phyloP scores from a whole-genome alignment of 768 basidiomycete genomes.

The Rhodotorula sphaerocarpa region DNA sequence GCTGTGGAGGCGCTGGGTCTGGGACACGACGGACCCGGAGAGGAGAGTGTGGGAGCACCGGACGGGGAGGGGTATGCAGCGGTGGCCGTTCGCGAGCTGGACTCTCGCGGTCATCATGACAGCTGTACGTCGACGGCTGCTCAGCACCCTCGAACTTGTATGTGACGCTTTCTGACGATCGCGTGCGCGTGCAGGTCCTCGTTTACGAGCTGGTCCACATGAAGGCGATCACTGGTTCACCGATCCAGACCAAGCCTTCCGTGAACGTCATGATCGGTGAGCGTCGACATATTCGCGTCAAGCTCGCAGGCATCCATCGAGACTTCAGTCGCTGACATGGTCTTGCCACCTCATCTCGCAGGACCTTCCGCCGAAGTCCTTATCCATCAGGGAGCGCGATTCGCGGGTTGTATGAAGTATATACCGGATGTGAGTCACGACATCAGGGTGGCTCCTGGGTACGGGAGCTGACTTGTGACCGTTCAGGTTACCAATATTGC shows the following conservation, averaged over 20 bases:
- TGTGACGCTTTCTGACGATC: too few species aligned
- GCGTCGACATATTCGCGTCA: too few species aligned
- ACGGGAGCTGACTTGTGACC: background rate
- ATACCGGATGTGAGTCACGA: slow-evolving; percentile 54
- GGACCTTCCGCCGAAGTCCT: slow-evolving; percentile 73
- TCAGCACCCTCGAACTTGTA: slow-evolving; percentile 16
- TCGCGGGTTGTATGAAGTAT: slow-evolving; percentile 83
- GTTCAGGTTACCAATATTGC: slow-evolving; percentile 30
- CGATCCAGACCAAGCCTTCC: slow-evolving; percentile 73
- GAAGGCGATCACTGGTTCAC: slow-evolving; percentile 63
- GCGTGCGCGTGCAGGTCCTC: slow-evolving; percentile 49
- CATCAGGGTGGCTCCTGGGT: slow-evolving; percentile 45
- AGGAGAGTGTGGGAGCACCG: slow-evolving; percentile 83
- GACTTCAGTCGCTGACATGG: too few species aligned
- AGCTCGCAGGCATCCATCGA: too few species aligned
- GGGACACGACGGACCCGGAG: slow-evolving; percentile 45
- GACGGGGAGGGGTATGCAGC: slow-evolving; percentile 73
- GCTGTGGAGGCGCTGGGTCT: slow-evolving; percentile 26
- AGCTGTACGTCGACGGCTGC: slow-evolving; percentile 1
- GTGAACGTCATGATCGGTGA: slow-evolving; percentile 75
- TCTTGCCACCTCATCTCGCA: background rate
- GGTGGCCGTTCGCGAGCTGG: slow-evolving; percentile 67
- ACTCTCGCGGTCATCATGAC: slow-evolving; percentile 36
- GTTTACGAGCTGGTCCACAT: slow-evolving; percentile 81
- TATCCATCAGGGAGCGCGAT: slow-evolving; percentile 81